phyloP scores from a whole-genome alignment of 1,284 basidiomycete species.

The Lentinula novae-zelandiae region DNA sequence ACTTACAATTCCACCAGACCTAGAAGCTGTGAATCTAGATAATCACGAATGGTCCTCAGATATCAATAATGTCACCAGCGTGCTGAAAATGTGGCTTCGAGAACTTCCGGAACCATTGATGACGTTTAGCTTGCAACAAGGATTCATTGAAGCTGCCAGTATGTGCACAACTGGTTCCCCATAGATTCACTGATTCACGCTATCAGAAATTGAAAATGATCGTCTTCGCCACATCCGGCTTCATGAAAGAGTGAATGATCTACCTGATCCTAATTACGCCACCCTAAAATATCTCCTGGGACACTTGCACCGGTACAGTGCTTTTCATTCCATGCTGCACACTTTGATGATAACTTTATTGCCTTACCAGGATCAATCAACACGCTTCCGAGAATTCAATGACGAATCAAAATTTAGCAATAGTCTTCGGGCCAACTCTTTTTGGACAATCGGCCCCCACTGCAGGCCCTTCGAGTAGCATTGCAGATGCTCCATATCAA shows the following conservation, averaged over 20 bases:
- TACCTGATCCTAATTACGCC: conserved; percentile 97
- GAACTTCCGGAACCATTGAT: conserved; percentile 95
- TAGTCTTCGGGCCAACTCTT: conserved; percentile 96
- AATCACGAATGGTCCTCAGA: conserved; percentile 89
- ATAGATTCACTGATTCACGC: conserved; percentile 14
- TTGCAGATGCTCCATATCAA: conserved; percentile 53
- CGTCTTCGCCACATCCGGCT: conserved; percentile 90
- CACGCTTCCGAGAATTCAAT: conserved; percentile 85
- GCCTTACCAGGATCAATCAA: conserved; percentile 59
- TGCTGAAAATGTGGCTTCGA: conserved; percentile 94
- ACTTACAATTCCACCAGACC: conserved; percentile 46
- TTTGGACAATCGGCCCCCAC: conserved; percentile 54
- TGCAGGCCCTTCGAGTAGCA: conserved; percentile 31
- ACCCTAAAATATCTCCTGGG: conserved; percentile 96
- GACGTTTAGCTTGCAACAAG: conserved; percentile 80
- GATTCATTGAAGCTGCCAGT: conserved; percentile 96
- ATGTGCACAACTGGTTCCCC: conserved; percentile 30
- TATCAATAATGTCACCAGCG: conserved; percentile 94
- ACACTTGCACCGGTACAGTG: conserved; percentile 77
- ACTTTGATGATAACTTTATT: not conserved
- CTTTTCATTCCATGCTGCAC: not conserved
- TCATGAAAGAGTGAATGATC: conserved; percentile 95
- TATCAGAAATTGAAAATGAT: conserved; percentile 88
- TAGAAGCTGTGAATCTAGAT: conserved; percentile 82
- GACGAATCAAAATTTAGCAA: conserved; percentile 90